Evolutionary conservation across 1,284 basidiomycete species (phyloP), one percentile per base, ranked within the genome.

Genomic region (Pyrrhoderma noxium): DNA sequence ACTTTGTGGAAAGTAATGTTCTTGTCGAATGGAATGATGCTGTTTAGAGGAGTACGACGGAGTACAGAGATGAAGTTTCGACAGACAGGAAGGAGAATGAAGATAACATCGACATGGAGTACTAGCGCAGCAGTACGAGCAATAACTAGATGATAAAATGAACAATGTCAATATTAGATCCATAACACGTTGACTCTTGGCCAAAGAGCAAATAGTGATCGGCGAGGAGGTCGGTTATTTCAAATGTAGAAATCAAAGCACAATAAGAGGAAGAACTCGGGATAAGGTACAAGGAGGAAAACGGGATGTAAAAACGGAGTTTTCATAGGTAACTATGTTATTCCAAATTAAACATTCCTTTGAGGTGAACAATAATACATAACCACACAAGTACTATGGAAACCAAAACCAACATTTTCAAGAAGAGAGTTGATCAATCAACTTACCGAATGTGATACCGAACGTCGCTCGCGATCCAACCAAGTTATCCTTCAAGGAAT

Each of bases 81-180:
- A 75, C 92, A 94, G 63, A 94, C 80, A 27, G 92, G 92, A 23
- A 95, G 76, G 47, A 94, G 80, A 67, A 95, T 92, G 72, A 93
- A 88, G 54, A 89, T 81, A 50, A 90, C 82, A 67, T 94, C 87
- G 60, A 93, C 76, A 61, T 94, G 89, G 14, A 94, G 76, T 42
- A 91, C 80, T 41, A 93, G 80, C 3, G 92, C 92, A 40, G 91
- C 85, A 2, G 83, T 70, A 66, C 89, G 82, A 42, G 92, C 90
- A 55, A 89, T 84, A 38, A 81, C 89, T 91, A 56, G 36, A 40
- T 57, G 47, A 9, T 42, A 53, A 22, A 39, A n/a, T n/a, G n/a
- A n/a, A 8, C 38, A 43, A 38, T 45, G 13, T 40, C 19, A 19
- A 42, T 25, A 51, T 37, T 39, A 23, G 8, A 8, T n/a, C 2